Evolutionary conservation across 208 protist genomes (phyloP).

Genomic region (Crithidia acanthocephali): DNA sequence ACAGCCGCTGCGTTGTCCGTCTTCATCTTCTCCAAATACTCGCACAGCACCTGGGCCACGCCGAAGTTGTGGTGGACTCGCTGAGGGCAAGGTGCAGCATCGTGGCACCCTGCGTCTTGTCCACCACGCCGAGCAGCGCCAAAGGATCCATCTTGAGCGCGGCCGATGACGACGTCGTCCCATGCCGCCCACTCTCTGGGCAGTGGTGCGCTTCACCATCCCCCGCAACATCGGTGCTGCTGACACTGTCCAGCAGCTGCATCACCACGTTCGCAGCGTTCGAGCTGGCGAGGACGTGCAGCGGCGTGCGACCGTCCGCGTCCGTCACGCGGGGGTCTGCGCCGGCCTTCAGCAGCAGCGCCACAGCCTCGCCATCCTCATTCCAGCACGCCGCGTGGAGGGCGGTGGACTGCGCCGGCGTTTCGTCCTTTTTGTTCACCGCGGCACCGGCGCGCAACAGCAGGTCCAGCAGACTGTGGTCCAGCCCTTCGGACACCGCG

Average conservation of each 20-base stretch:
- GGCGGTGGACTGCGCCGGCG: constrained; percentile 37
- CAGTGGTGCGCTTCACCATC: too few relatives aligned
- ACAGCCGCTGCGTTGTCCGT: not conserved
- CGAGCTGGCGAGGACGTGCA: constrained; percentile 63
- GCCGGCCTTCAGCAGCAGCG: constrained; percentile 44
- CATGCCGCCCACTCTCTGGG: not conserved
- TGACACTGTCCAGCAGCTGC: constrained; percentile 31
- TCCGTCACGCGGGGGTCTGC: constrained; percentile 49
- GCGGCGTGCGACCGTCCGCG: constrained; percentile 49
- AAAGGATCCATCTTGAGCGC: constrained; percentile 27
- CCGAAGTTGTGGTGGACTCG: constrained; percentile 41
- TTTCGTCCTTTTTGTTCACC: constrained; percentile 47
- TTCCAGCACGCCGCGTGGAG: constrained; percentile 59
- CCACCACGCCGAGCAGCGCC: constrained; percentile 33
- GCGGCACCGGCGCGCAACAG: constrained; percentile 53
- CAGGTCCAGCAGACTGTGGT: constrained; percentile 27
- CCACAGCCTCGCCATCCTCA: constrained; percentile 45
- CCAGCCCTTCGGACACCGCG: constrained; percentile 43
- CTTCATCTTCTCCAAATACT: constrained; percentile 32
- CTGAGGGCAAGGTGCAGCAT: constrained; percentile 45
- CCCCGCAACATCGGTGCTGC: constrained; percentile 7
- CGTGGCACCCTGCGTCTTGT: constrained; percentile 27
- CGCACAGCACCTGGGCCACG: constrained; percentile 34
- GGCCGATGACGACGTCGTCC: constrained; percentile 13
- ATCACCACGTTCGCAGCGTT: constrained; percentile 39